These are phyloP conservation scores for Suillus weaverae DNA, from an alignment of 768 basidiomycete species.

Conservation along the genomic window DNA sequence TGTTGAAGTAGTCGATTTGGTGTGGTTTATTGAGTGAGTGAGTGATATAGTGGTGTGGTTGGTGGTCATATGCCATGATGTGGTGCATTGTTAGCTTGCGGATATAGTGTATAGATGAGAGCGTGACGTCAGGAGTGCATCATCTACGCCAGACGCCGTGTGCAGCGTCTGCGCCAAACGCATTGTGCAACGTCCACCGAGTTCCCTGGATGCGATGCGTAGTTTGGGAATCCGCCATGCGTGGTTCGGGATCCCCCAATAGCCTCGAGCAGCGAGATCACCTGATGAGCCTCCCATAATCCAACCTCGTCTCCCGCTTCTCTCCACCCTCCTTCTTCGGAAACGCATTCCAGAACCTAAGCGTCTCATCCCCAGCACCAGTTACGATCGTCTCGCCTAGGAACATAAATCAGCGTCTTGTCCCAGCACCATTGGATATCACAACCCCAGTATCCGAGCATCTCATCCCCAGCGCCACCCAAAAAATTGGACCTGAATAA, in stretches of 20 bases:
- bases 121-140: background rate
- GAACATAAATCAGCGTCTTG: background rate
- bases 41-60: background rate
- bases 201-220: background rate
- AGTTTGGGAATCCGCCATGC: background rate
- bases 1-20: background rate
- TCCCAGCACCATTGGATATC: background rate
- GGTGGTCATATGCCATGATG: constrained; percentile 3
- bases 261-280: constrained; percentile 18
- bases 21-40: background rate
- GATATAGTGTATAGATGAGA: constrained; percentile 3
- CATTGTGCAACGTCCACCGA: background rate
- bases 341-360: constrained; percentile 98
- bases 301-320: constrained; percentile 40
- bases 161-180: background rate
- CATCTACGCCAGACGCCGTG: background rate
- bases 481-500: background rate
- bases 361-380: constrained; percentile 95
- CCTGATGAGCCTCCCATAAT: constrained; percentile 54
- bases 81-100: constrained; percentile 1
- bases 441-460: background rate
- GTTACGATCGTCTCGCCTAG: constrained; percentile 87
- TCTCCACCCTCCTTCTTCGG: constrained; percentile 61
- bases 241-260: background rate
- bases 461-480: background rate